Conservation (phyloP, 2,329 filamentous ascomycete species). For the Claviceps maximensis region DNA sequence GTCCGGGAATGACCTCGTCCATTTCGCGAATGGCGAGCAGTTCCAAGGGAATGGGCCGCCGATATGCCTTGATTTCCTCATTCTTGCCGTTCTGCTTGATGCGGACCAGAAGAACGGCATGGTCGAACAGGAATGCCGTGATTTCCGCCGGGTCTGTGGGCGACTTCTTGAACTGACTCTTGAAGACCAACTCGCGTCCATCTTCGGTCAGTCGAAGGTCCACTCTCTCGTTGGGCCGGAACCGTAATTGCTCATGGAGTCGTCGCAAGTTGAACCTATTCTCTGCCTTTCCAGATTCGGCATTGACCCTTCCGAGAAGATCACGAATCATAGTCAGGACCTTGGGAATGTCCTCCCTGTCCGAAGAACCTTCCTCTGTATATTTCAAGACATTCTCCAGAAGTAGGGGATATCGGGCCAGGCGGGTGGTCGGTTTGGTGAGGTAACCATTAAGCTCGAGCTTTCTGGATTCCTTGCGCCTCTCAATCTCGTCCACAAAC, state of each 20-base stretch:
- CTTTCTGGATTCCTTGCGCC: constrained; percentile 91
- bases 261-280: constrained; percentile 94
- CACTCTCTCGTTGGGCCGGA: constrained; percentile 77
- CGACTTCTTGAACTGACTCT: constrained; percentile 85
- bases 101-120: constrained; percentile 81
- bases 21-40: constrained; percentile 89
- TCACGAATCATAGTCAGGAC: constrained; percentile 79
- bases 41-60: constrained; percentile 85
- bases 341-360: constrained; percentile 84
- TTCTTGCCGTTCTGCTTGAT: constrained; percentile 86
- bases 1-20: constrained; percentile 81
- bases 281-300: constrained; percentile 91
- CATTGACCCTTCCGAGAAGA: constrained; percentile 76
- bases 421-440: constrained; percentile 89
- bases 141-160: constrained; percentile 82
- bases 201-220: constrained; percentile 92
- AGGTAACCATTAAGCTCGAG: constrained; percentile 94
- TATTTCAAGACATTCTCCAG: constrained; percentile 87
- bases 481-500: constrained; percentile 93
- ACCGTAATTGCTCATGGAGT: constrained; percentile 83
- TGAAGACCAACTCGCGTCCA: constrained; percentile 83
- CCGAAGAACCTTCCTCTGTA: constrained; percentile 76
- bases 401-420: constrained; percentile 85
- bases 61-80: constrained; percentile 90
- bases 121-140: constrained; percentile 90